Conservation (phyloP, 768 basidiomycete species). For the Leccinum subtestaceum region DNA sequence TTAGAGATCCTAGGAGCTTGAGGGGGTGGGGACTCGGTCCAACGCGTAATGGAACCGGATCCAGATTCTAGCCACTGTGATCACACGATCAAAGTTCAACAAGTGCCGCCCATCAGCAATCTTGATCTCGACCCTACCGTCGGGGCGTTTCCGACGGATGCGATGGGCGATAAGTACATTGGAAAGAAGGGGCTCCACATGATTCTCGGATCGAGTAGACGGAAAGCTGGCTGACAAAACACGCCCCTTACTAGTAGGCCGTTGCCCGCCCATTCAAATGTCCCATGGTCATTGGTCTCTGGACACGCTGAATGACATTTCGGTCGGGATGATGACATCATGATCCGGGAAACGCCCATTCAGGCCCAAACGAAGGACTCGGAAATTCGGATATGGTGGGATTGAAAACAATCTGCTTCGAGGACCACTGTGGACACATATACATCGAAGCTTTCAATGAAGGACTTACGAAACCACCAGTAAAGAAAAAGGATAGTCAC, state of each 20-base stretch:
- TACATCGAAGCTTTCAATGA: too few relatives aligned
- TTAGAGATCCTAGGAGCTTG: too few relatives aligned
- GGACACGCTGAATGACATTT: slow-evolving; percentile 80
- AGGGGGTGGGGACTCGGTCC: slow-evolving; percentile 33
- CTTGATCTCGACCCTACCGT: slow-evolving; percentile 39
- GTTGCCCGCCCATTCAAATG: slow-evolving; percentile 69
- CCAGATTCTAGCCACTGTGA: slow-evolving; percentile 48
- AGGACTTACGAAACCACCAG: too few relatives aligned
- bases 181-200: slow-evolving; percentile 42
- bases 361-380: slow-evolving; percentile 57
- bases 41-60: slow-evolving; percentile 56
- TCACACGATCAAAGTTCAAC: slow-evolving; percentile 63
- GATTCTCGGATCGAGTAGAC: slow-evolving; percentile 60
- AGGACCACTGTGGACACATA: too few relatives aligned
- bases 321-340: slow-evolving; percentile 54
- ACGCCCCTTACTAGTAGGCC: slow-evolving; percentile 49
- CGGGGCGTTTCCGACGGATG: slow-evolving; percentile 37
- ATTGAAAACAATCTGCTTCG: too few relatives aligned
- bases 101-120: slow-evolving; percentile 46
- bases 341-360: slow-evolving; percentile 34
- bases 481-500: too few relatives aligned
- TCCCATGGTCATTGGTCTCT: slow-evolving; percentile 40
- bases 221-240: slow-evolving; percentile 58
- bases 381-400: too few relatives aligned
- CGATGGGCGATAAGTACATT: slow-evolving; percentile 65